Conservation (phyloP, 768 basidiomycete genomes). For the Calvatia gigantea region DNA sequence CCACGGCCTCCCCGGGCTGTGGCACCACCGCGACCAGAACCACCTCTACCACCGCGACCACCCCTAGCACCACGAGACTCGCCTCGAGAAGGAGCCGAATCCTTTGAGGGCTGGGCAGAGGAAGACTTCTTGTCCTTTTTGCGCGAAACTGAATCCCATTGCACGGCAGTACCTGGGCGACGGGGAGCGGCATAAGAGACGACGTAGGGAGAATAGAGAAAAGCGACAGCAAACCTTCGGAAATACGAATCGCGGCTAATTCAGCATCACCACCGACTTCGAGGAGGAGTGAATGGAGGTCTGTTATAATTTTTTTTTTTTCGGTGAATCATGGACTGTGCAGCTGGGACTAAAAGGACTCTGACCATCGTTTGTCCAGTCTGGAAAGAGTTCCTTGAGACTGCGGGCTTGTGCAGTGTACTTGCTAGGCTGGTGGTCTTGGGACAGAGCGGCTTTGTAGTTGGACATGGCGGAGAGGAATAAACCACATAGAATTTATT, state of each 20-base stretch:
- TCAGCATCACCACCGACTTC: conserved; percentile 71
- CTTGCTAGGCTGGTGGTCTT: conserved; percentile 17
- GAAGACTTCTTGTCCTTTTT: conserved; percentile 84
- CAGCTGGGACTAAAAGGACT: conserved; percentile 12
- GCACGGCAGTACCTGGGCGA: conserved; percentile 61
- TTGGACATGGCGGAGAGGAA: conserved; percentile 43
- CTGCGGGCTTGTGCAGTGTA: conserved; percentile 42
- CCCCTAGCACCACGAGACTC: conserved; percentile 65
- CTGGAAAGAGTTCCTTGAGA: conserved; percentile 70
- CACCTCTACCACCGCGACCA: conserved; percentile 53
- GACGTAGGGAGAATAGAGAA: conserved; percentile 11
- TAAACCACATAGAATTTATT: conserved; percentile 25
- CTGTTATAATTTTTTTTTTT: conserved; percentile 27
- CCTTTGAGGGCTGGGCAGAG: conserved; percentile 45
- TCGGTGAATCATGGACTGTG: conserved; percentile 12
- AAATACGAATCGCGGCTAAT: conserved; percentile 68
- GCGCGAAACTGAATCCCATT: conserved; percentile 80
- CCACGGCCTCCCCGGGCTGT: conserved; percentile 43
- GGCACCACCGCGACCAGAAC: conserved; percentile 56
- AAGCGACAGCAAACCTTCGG: conserved; percentile 61
- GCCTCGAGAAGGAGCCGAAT: conserved; percentile 43
- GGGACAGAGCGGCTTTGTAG: conserved; percentile 46
- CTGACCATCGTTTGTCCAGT: conserved; percentile 68
- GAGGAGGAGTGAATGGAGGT: conserved; percentile 63
- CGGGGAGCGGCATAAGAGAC: conserved; percentile 16